Evolutionary conservation across 805 yeast species (phyloP).

Genomic region (Candida awuae): DNA sequence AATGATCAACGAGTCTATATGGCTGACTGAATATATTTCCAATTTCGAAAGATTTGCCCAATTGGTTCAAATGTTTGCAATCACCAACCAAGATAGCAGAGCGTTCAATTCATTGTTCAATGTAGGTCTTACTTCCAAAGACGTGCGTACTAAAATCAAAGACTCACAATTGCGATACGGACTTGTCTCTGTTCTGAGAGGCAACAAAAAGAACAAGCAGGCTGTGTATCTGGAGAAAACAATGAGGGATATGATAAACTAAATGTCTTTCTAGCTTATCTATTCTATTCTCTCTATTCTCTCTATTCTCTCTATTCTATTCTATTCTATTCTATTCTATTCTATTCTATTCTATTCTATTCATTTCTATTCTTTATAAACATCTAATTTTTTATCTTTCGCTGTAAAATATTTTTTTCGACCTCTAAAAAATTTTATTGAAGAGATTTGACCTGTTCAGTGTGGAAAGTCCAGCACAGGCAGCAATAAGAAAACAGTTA

Average conservation of each 20-base stretch:
- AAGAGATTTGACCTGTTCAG: too few species aligned
- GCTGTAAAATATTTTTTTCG: too few species aligned
- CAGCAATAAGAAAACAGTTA: too few species aligned
- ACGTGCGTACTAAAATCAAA: conserved; percentile 1
- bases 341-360: too few species aligned
- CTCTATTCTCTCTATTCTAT: not conserved
- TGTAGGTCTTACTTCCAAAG: not conserved
- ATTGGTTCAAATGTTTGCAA: conserved; percentile 7
- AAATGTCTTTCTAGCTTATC: not conserved
- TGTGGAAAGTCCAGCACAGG: too few species aligned
- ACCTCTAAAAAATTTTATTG: too few species aligned
- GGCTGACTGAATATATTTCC: conserved; percentile 3
- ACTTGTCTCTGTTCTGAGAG: not conserved
- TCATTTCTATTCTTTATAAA: too few species aligned
- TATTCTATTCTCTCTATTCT: not conserved
- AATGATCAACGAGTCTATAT: not conserved
- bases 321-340: too few species aligned
- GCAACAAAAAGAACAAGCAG: conserved; percentile 1
- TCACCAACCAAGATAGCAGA: conserved; percentile 5
- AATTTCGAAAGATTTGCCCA: conserved; percentile 10
- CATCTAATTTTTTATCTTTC: too few species aligned
- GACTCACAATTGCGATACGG: conserved; percentile 5
- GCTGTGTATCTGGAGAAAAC: not conserved
- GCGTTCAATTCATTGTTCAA: conserved; percentile 1
- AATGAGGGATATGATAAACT: not conserved